phyloP scores from a whole-genome alignment of 495 filamentous ascomycete genomes.

The Choiromyces venosus region DNA sequence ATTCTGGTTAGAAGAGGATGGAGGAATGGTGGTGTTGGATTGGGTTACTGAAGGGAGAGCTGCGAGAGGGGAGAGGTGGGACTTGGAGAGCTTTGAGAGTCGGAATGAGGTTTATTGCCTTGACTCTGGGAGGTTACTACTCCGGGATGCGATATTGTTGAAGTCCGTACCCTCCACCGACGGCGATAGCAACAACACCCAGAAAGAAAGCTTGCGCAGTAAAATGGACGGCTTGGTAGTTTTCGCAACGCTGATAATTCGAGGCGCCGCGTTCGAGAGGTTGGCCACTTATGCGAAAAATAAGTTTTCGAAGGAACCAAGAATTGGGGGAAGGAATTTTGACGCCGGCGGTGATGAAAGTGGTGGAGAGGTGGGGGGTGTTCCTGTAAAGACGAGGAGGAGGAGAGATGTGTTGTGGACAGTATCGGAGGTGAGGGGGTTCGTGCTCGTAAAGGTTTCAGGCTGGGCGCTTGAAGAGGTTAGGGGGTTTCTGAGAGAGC shows the following conservation, averaged over 20 bases:
- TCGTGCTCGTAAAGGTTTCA: constrained; percentile 81
- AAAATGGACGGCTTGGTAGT: constrained; percentile 64
- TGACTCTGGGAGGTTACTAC: constrained; percentile 56
- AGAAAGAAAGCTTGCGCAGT: constrained; percentile 46
- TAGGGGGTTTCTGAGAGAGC: constrained; percentile 54
- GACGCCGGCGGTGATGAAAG: constrained; percentile 41
- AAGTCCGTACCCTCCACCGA: not conserved
- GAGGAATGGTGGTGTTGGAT: constrained; percentile 72
- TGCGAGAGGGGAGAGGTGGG: constrained; percentile 88
- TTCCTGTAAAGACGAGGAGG: constrained; percentile 51
- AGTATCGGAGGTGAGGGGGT: constrained; percentile 73
- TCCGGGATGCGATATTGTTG: constrained; percentile 76
- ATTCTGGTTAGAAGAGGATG: constrained; percentile 56
- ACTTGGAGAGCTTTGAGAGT: constrained; percentile 66
- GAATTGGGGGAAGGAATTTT: constrained; percentile 60
- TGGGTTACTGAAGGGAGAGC: constrained; percentile 87
- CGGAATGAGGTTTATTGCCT: constrained; percentile 70
- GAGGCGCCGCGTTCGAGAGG: constrained; percentile 62
- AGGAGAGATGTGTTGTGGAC: constrained; percentile 70
- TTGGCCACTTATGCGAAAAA: constrained; percentile 65
- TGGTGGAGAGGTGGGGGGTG: constrained; percentile 46
- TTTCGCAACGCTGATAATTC: constrained; percentile 76
- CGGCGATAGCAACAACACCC: constrained; percentile 49
- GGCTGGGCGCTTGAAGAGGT: constrained; percentile 59
- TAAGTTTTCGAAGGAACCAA: constrained; percentile 68